These are phyloP conservation scores for Casuarina equisetifolia DNA, from an alignment of 306 rosid species.

Conservation along the genomic window DNA sequence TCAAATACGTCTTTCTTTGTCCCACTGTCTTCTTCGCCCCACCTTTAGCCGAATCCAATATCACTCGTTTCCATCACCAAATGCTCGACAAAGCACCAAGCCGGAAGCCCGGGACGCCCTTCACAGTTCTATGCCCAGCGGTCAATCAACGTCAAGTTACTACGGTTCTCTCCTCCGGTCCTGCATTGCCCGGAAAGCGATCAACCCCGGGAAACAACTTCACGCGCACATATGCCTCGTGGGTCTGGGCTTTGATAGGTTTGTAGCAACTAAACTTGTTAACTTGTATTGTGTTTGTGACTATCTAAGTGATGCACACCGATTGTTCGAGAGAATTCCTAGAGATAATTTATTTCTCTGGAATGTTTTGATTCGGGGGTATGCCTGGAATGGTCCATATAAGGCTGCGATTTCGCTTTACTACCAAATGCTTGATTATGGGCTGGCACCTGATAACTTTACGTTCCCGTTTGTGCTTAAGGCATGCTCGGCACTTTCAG, in stretches of 20 bases:
- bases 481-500: constrained; percentile 71
- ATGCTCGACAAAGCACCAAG: constrained; percentile 16
- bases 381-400: constrained; percentile 80
- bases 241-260: constrained; percentile 49
- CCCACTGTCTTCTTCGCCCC: constrained; percentile 8
- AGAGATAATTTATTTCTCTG: constrained; percentile 66
- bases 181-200: constrained; percentile 49
- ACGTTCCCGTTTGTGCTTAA: constrained; percentile 81
- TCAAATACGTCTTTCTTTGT: constrained; percentile 19
- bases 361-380: constrained; percentile 77
- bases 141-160: constrained; percentile 23
- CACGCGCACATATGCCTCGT: constrained; percentile 58
- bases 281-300: constrained; percentile 43
- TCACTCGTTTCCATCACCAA: constrained; percentile 33
- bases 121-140: constrained; percentile 20
- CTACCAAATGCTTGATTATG: constrained; percentile 49
- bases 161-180: constrained; percentile 53
- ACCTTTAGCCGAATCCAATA: constrained; percentile 9
- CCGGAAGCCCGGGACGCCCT: constrained; percentile 6
- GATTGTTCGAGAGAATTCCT: constrained; percentile 60
- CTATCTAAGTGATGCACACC: constrained; percentile 50
- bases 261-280: constrained; percentile 58
- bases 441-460: constrained; percentile 64
- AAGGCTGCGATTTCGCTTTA: constrained; percentile 58
- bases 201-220: constrained; percentile 61